Evolutionary conservation across 148 eudicot genomes (phyloP).

Genomic region (Silene conica): DNA sequence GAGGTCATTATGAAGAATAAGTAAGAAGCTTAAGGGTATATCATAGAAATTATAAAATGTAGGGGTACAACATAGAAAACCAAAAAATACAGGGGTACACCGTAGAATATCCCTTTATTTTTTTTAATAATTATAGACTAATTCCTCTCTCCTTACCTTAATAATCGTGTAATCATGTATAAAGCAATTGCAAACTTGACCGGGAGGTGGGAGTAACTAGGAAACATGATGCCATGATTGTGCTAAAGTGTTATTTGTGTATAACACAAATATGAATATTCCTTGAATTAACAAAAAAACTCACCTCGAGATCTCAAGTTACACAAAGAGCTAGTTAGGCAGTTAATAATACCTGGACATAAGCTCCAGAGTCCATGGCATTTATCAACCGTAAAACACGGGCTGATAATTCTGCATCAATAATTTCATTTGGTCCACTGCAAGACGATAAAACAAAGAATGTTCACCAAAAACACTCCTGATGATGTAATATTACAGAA

Average conservation of each 20-base stretch:
- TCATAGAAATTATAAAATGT: too few species aligned
- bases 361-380: slow-evolving; percentile 70
- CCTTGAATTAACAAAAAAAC: neutral
- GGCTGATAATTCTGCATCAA: slow-evolving; percentile 93
- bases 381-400: slow-evolving; percentile 78
- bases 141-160: too few species aligned
- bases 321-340: neutral
- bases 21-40: too few species aligned
- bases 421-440: slow-evolving; percentile 73
- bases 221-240: neutral
- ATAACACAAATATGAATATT: neutral
- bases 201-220: neutral
- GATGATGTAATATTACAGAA: neutral
- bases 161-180: too few species aligned
- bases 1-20: too few species aligned
- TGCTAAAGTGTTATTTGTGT: neutral
- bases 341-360: slow-evolving; percentile 55
- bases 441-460: slow-evolving; percentile 10
- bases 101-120: too few species aligned
- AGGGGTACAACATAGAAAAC: too few species aligned
- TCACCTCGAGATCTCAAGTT: neutral
- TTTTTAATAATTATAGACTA: too few species aligned
- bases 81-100: too few species aligned
- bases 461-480: neutral
- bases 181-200: too few species aligned